Conservation (phyloP, 2,329 filamentous ascomycete species). For the Acarospora socialis region DNA sequence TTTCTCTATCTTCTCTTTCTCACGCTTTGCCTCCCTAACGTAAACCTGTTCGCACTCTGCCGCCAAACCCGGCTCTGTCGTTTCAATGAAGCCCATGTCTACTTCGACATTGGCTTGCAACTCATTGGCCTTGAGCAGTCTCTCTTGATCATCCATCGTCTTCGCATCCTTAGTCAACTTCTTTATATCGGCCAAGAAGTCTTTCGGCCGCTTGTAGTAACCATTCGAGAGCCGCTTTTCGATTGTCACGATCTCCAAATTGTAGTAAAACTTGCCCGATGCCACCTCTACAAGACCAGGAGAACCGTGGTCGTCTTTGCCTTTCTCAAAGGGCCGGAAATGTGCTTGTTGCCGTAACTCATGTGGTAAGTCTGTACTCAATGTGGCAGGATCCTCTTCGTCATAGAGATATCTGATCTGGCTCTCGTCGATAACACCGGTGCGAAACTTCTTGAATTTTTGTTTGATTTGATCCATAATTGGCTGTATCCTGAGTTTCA, state of each 20-base stretch:
- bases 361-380: conserved; percentile 45
- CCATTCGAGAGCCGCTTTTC: conserved; percentile 95
- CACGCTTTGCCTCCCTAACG: conserved; percentile 53
- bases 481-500: conserved; percentile 81
- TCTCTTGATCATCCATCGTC: conserved; percentile 66
- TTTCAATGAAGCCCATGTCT: conserved; percentile 66
- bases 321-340: conserved; percentile 62
- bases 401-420: conserved; percentile 71
- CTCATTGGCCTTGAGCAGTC: conserved; percentile 77
- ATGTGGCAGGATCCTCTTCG: conserved; percentile 58
- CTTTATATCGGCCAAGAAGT: conserved; percentile 80
- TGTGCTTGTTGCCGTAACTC: conserved; percentile 41
- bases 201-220: conserved; percentile 80
- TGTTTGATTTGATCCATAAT: conserved; percentile 95
- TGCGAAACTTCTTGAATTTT: conserved; percentile 78
- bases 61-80: conserved; percentile 46
- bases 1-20: conserved; percentile 49
- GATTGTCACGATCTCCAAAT: conserved; percentile 81
- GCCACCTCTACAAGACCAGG: conserved; percentile 60
- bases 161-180: conserved; percentile 73
- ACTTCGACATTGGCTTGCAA: conserved; percentile 88
- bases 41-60: conserved; percentile 72
- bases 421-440: conserved; percentile 58
- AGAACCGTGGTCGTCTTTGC: conserved; percentile 64
- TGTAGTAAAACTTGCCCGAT: conserved; percentile 82